phyloP scores from a whole-genome alignment of 2,329 filamentous ascomycete species.

The Pseudocercospora ulei region DNA sequence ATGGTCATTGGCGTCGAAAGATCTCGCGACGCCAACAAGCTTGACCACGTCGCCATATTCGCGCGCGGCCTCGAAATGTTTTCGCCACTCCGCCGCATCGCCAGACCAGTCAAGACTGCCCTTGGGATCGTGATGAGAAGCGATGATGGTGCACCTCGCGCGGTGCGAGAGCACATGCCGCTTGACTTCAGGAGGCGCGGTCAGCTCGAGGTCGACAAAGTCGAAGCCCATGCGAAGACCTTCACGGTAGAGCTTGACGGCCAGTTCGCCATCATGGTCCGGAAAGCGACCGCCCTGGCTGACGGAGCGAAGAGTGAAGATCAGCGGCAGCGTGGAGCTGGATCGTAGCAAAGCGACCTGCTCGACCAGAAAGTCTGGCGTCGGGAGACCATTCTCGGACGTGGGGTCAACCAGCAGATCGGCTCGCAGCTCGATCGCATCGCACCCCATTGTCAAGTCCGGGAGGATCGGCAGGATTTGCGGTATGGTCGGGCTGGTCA shows the following conservation, averaged over 20 bases:
- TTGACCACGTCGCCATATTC: constrained; percentile 92
- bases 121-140: constrained; percentile 84
- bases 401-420: constrained; percentile 72
- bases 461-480: constrained; percentile 56
- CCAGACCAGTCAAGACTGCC: constrained; percentile 77
- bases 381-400: constrained; percentile 48
- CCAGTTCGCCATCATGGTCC: constrained; percentile 54
- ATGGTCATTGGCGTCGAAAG: constrained; percentile 74
- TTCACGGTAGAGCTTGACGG: constrained; percentile 63
- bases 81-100: constrained; percentile 60
- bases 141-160: constrained; percentile 73
- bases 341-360: constrained; percentile 73
- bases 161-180: constrained; percentile 45
- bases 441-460: constrained; percentile 68
- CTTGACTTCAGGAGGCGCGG: constrained; percentile 67
- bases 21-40: constrained; percentile 70
- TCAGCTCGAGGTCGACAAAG: constrained; percentile 87
- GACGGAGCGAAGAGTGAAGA: constrained; percentile 81
- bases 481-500: constrained; percentile 69
- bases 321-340: constrained; percentile 63
- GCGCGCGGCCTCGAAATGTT: constrained; percentile 78
- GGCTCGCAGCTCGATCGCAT: constrained; percentile 89
- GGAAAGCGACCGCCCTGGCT: constrained; percentile 84
- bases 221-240: constrained; percentile 79
- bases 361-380: constrained; percentile 65